Base-by-base conservation (phyloP, 805 yeast species). In the Candida patagonica region DNA sequence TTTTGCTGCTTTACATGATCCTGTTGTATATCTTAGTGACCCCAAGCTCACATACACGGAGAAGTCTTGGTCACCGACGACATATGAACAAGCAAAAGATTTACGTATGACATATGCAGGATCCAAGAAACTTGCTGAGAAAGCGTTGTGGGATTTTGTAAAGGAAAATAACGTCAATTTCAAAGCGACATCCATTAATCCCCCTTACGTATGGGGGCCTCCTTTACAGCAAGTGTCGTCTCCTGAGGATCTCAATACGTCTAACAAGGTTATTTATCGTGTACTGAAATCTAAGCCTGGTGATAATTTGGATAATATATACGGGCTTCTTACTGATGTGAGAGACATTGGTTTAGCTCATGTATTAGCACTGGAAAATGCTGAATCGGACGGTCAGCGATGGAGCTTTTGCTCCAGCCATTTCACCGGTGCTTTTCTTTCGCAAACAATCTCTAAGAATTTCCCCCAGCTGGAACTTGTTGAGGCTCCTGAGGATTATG, bases 331-430 rank as follows among this genome's bases (percentile, higher is more conserved):
- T 34, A 63, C 71, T 27, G 81, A 78, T 54, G 82, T 78, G 4
- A 65, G 81, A 51, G 84, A 79, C 50, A 79, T 73, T 30, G 80
- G 83, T 6, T 53, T 53, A 40, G 75, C 79, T 5, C 85, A 78
- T 52, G 49, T 74, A 9, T 47, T 52, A 12, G 77, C 80, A 3
- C 61, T 73, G 42, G 70, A 68, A 57, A 38, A 56, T 54, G 26
- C 43, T 6, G 42, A 42, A 13, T 38, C 57, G 6, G 48, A 34
- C 15, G 48, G 41, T 10, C 38, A 39, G 35, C 31, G 48, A 20
- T 44, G 40, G 29, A 20, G 37, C 22, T 15, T 36, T 15, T 30
- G 42, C 5, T 29, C 40, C 20, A 40, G 37, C 10, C 16, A 26
- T n/a, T 48, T 26, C 37, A 27, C 41, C n/a, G 26, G 19, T 21